Evolutionary conservation across 331 rosid genomes (phyloP), one percentile per base, ranked within the genome.

Genomic region (Spiraea crenata): DNA sequence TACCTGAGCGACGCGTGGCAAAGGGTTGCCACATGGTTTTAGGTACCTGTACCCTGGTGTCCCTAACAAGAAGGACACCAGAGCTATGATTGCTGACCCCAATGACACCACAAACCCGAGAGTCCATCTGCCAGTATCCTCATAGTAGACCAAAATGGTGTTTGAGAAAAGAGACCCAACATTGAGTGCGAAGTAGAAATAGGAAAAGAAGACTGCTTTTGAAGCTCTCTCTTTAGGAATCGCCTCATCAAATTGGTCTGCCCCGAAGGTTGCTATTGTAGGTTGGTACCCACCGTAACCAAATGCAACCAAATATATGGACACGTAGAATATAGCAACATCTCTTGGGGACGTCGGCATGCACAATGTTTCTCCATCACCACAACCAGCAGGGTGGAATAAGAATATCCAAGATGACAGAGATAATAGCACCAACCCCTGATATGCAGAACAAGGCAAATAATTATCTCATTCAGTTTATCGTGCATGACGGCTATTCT

Each of bases 201-300:
- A 91, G 76, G 77, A 77, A 56, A 88, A 91, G 85, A 91, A 91
- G 13, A 85, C 81, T 14, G 72, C 72, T 80, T 87, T 92, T 13
- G 86, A 78, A 17, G 45, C 55, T 50, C 5, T 80, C 55, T 84
- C 70, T 12, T 79, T 76, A 1, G 87, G 90, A 62, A 66, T 79
- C 11, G 78, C 84, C 41, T 82, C 96, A 57, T 92, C 96, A 65
- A 87, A 89, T 50, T 89, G 98, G 85, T 92, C 98, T 0, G 96
- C 79, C 4, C 96, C 96, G 57, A 90, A 84, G 10, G 96, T 90
- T 64, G 96, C 92, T 3, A 90, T 40, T 6, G 90, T 86, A 4
- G 96, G 96, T 48, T 90, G 96, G 80, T 90, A 91, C 2, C 96
- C 96, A 8, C 96, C 96, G 52, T 90, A 90, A 57, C 96, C 93